A percentile compares a stretch with the other conserved stretches of the same genome.
Conservation (phyloP, 345 rosid species). For the Eucalyptus regnans region DNA sequence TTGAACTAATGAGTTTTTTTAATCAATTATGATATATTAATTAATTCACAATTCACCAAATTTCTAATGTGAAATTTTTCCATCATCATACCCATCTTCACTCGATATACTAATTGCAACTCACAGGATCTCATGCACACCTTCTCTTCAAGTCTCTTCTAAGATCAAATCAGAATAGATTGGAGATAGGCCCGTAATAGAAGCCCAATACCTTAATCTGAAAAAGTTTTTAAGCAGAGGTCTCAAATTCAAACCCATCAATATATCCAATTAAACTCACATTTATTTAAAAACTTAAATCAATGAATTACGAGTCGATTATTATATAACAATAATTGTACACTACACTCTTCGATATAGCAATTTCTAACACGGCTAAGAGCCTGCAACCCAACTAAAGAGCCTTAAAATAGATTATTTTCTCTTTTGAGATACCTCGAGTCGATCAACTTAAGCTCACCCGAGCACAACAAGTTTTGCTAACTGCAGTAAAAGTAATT, state of each 20-base stretch:
- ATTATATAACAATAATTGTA: background rate
- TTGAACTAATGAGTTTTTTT: too few relatives aligned
- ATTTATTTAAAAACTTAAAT: background rate
- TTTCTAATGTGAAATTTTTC: too few relatives aligned
- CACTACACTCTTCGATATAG: too few relatives aligned
- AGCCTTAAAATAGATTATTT: background rate
- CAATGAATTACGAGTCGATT: fast-evolving
- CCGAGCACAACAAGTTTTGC: background rate
- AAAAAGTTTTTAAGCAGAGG: fast-evolving
- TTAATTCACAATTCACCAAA: too few relatives aligned
- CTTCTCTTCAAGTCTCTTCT: background rate
- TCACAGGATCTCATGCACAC: fast-evolving
- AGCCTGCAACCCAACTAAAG: background rate
- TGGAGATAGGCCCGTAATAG: fast-evolving
- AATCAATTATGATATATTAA: too few relatives aligned
- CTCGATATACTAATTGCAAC: too few relatives aligned
- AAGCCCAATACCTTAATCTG: background rate
- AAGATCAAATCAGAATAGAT: background rate
- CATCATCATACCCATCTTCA: too few relatives aligned
- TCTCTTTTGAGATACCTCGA: background rate
- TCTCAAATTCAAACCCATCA: fast-evolving
- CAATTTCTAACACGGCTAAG: background rate
- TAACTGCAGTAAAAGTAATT: background rate
- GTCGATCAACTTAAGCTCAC: background rate
- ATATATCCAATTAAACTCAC: fast-evolving